Evolutionary conservation across 441 rosid genomes (phyloP), one percentile per base, ranked within the genome.

Genomic region (Gossypium trilobum): DNA sequence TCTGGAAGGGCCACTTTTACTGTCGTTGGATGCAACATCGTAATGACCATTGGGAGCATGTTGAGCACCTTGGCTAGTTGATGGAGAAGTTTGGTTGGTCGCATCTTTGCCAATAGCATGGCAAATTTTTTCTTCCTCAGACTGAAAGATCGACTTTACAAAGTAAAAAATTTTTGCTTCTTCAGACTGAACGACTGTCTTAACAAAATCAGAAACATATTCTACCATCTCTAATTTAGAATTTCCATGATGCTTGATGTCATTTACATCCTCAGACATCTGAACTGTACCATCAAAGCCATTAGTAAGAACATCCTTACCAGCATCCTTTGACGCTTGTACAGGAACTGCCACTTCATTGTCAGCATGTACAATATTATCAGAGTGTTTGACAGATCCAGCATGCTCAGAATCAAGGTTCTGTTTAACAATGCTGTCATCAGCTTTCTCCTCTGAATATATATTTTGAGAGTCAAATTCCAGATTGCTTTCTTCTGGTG

Each of bases 371-470:
- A 20, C 2, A 0, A 48, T 71, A 23, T 73, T 62, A 13, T 29
- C 51, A 68, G 70, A 31, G 17, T 16, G 60, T 72, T 78, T 72
- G 51, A 19, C 59, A 25, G 71, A 70, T 39, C 52, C 36, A 44
- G 62, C 60, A 0, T 58, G 57, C 71, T 19, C 27, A 48, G 74
- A 56, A 72, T 57, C 52, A 22, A 13, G 71, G 60, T 16, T 52
- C 17, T 20, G 67, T 20, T 74, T 42, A 68, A 14, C 39, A 23
- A 56, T 42, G 71, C 31, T 73, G 46, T 59, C 78, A 48, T 72
- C 76, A 16, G 42, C 11, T 75, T 72, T 71, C 74, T 25, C 78
- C 58, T 73, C 76, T 50, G 29, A 68, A 46, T 56, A 60, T 17
- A 23, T 57, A 63, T 55, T 73, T 27, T 23, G 10, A 25, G 67